phyloP scores from a whole-genome alignment of 2,329 filamentous ascomycete genomes.

The Rhinocladiella similis region DNA sequence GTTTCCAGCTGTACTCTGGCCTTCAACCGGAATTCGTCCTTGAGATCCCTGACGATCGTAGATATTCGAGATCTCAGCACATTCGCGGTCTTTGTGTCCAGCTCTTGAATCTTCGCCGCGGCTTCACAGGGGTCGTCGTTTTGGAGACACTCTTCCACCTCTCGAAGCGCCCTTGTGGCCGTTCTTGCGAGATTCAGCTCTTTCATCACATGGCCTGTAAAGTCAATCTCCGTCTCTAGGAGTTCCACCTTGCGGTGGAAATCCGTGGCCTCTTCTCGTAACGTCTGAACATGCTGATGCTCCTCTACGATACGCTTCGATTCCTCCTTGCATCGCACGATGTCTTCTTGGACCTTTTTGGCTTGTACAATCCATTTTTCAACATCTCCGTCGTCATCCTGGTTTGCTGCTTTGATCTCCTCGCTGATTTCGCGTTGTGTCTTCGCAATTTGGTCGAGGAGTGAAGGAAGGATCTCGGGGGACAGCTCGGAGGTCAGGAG shows the following conservation, averaged over 20 bases:
- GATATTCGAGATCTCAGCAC: conserved; percentile 14
- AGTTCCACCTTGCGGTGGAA: conserved; percentile 55
- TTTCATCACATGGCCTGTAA: conserved; percentile 49
- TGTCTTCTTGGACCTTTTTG: conserved; percentile 80
- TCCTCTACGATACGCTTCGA: conserved; percentile 79
- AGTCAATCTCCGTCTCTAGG: conserved; percentile 59
- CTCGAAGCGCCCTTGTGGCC: conserved; percentile 15
- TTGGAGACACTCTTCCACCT: conserved; percentile 18
- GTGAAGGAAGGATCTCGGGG: conserved; percentile 47
- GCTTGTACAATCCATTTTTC: conserved; percentile 85
- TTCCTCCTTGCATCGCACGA: conserved; percentile 74
- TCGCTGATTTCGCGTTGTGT: conserved; percentile 51
- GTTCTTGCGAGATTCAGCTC: conserved; percentile 18
- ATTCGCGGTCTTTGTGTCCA: conserved; percentile 5
- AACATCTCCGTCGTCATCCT: conserved; percentile 74
- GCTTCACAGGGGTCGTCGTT: conserved; percentile 18
- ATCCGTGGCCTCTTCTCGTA: conserved; percentile 66
- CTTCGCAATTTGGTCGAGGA: conserved; percentile 52
- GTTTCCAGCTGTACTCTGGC: conserved; percentile 18
- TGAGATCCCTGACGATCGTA: conserved; percentile 19
- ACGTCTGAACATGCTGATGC: conserved; percentile 66
- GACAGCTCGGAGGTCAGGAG: conserved; percentile 56
- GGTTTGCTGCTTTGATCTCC: conserved; percentile 75
- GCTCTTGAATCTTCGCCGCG: conserved; percentile 17
- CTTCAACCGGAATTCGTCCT: conserved; percentile 21